These are phyloP conservation scores for Trametes cinnabarina DNA, from an alignment of 768 basidiomycete species.

Conservation along the genomic window DNA sequence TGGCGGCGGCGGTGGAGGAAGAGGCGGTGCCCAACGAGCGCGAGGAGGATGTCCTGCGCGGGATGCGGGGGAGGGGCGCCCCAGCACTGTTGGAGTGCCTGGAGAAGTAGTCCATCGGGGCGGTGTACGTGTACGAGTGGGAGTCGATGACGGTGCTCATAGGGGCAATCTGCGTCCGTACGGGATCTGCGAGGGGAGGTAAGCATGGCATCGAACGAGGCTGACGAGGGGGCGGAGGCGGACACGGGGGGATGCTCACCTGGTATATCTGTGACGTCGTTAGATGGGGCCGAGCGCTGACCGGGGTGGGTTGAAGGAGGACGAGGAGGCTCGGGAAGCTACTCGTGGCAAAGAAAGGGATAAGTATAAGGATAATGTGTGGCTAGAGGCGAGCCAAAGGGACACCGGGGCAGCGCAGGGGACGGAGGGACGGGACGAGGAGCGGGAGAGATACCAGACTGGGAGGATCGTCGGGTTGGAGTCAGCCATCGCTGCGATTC, in stretches of 20 bases:
- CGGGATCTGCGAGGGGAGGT: conserved; percentile 4
- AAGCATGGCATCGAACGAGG: background rate
- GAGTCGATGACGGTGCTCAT: conserved; percentile 17
- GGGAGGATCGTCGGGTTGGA: conserved; percentile 4
- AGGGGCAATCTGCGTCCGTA: conserved; percentile 14
- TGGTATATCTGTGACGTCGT: conserved; percentile 10
- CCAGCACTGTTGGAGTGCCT: conserved; percentile 52
- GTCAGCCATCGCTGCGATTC: conserved; percentile 3
- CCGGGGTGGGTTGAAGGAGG: conserved; percentile 6
- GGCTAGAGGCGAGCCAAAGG: conserved; percentile 15
- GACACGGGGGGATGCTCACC: conserved; percentile 1
- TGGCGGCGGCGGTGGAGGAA: conserved; percentile 35
- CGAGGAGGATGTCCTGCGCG: conserved; percentile 44
- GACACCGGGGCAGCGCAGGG: conserved; percentile 7
- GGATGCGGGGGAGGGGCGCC: conserved; percentile 60
- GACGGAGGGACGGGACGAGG: background rate
- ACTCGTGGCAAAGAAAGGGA: conserved; percentile 7
- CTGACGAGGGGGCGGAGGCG: background rate
- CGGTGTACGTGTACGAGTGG: conserved; percentile 8
- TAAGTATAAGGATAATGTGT: conserved; percentile 17
- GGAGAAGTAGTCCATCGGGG: conserved; percentile 25
- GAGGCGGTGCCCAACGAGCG: conserved; percentile 5
- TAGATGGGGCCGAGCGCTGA: background rate
- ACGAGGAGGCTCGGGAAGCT: background rate
- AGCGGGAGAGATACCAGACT: background rate